Evolutionary conservation across 2,329 filamentous ascomycete species (phyloP).

Genomic region (Cadophora malorum): DNA sequence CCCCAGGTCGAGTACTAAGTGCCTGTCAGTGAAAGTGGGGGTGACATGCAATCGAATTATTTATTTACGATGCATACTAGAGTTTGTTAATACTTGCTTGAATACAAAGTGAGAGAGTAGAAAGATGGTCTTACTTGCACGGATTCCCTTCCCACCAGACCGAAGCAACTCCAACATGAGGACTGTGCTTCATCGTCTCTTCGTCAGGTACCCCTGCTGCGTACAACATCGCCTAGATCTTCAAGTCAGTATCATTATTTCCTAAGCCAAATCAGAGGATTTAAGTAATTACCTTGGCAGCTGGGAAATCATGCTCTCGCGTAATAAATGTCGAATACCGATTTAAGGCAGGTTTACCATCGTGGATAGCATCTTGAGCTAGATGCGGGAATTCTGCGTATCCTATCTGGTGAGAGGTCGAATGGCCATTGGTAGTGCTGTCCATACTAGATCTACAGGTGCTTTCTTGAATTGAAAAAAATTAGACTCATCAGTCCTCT

Average conservation of each 20-base stretch:
- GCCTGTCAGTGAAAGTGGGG: not conserved
- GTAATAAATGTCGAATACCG: conserved; percentile 53
- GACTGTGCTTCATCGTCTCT: conserved; percentile 85
- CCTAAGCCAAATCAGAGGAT: not conserved
- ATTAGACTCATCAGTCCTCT: no score
- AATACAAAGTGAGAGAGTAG: no score
- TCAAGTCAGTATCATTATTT: not conserved
- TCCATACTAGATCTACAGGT: no score
- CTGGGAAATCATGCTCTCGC: conserved; percentile 57
- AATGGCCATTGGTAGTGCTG: no score
- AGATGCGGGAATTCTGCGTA: conserved; percentile 7
- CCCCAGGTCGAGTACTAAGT: conserved; percentile 76
- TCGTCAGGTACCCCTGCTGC: conserved; percentile 85
- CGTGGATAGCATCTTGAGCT: conserved; percentile 33
- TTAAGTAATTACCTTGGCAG: conserved; percentile 63
- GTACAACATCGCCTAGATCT: conserved; percentile 74
- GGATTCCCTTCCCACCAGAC: conserved; percentile 87
- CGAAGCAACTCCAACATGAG: conserved; percentile 75
- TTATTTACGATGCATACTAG: conserved; percentile 55
- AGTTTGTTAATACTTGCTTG: not conserved
- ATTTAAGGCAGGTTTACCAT: conserved; percentile 74
- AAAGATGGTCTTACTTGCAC: conserved; percentile 72
- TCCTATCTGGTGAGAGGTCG: not conserved
- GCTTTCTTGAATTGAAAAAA: no score
- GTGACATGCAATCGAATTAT: not conserved